These are phyloP conservation scores for Fagus sylvatica DNA, from an alignment of 306 rosid species.

Conservation along the genomic window DNA sequence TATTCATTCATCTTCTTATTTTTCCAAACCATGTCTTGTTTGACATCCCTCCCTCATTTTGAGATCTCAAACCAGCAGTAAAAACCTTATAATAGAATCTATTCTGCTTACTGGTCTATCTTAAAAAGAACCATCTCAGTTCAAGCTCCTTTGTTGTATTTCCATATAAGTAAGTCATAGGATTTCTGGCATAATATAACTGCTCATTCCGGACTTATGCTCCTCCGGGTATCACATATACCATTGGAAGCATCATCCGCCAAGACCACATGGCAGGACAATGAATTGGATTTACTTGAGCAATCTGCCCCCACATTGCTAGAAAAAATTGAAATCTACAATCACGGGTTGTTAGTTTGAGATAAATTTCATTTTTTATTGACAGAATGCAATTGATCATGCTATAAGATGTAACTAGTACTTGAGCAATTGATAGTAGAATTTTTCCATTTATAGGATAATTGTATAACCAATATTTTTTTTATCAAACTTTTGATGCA, in stretches of 20 bases:
- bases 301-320: background rate
- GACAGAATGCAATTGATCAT: background rate
- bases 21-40: background rate
- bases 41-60: background rate
- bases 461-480: background rate
- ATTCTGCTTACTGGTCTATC: constrained; percentile 54
- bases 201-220: background rate
- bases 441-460: background rate
- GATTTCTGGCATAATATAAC: background rate
- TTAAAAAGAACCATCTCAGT: constrained; percentile 17
- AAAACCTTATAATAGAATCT: too few relatives aligned
- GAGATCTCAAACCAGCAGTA: background rate
- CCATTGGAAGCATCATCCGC: background rate
- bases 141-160: background rate
- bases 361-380: background rate
- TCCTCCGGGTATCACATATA: background rate
- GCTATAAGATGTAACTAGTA: background rate
- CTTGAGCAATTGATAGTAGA: background rate
- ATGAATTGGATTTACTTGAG: background rate
- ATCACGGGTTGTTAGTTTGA: background rate
- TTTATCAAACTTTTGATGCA: background rate
- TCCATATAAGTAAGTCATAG: background rate
- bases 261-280: background rate
- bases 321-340: background rate
- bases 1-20: background rate